phyloP scores from a whole-genome alignment of 441 rosid species.

The Syzygium syzygioides region DNA sequence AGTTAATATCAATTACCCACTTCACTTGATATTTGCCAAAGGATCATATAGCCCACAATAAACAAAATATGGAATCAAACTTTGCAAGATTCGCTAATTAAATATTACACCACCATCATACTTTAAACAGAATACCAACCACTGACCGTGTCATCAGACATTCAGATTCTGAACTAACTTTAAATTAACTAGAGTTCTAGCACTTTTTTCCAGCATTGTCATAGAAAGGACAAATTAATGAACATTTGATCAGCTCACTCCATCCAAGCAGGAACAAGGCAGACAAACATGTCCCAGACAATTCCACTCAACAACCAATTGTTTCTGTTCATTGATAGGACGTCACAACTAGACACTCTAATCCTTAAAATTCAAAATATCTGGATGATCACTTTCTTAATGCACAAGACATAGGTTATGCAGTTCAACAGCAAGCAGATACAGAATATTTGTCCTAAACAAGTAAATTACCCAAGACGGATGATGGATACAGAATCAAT shows the following conservation, averaged over 20 bases:
- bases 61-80: background rate
- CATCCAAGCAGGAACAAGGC: background rate
- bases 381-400: background rate
- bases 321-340: background rate
- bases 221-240: background rate
- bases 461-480: background rate
- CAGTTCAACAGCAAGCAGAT: background rate
- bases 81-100: background rate
- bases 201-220: background rate
- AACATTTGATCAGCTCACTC: background rate
- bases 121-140: background rate
- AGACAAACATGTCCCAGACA: background rate
- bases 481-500: background rate
- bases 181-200: background rate
- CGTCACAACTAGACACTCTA: background rate
- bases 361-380: background rate
- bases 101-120: background rate
- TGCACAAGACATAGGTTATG: background rate
- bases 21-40: background rate
- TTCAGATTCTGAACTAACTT: background rate
- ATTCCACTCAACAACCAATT: background rate
- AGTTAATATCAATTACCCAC: background rate
- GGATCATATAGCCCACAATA: background rate
- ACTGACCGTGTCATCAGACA: background rate
- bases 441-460: background rate